Evolutionary conservation across 805 yeast species (phyloP), one percentile per base, ranked within the genome.

Genomic region (Torulaspora quercuum): DNA sequence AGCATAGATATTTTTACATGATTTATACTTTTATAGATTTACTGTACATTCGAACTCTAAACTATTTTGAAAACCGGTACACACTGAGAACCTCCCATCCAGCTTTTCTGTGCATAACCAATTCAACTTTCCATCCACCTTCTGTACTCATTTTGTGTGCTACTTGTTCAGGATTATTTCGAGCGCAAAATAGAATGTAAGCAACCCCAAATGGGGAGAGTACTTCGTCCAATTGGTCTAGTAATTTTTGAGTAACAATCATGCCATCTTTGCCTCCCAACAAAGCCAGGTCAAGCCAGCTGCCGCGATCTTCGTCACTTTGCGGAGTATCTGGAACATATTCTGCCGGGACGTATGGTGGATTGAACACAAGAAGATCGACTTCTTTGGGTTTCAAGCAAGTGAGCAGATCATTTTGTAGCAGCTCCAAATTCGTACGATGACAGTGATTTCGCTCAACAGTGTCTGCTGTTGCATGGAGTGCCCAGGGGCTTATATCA

Each of bases 281-380:
- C 15, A 92, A 69, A 0, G 98, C 98, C 38, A 90, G 62, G 55
- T 90, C 96, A 0, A 92, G 67, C 96, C 97, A 88, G 10, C 68
- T 66, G 19, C 71, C 69, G 12, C 75, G 78, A 7, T 69, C 73
- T 3, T 67, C 69, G 0, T 46, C 49, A 0, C 50, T 28, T 1
- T 40, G 42, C 0, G 92, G 92, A 1, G 73, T 48, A 0, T 45
- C 53, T 0, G 97, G 97, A 0, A 86, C 82, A 0, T 52, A 54
- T 41, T 79, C 88, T 1, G 90, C 85, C 0, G 98, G 98, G 1
- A 92, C 98, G 55, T 92, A 92, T 0, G 98, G 98, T 0, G 98
- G 98, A 53, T 92, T 92, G 63, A 92, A 92, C 1, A 92, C 68
- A 14, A 92, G 64, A 1, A 90, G 39, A 52, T 92, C 97, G 1